Evolutionary conservation across 371 early-diverging fungal genomes (phyloP).

Genomic region (Mortierella sp.): DNA sequence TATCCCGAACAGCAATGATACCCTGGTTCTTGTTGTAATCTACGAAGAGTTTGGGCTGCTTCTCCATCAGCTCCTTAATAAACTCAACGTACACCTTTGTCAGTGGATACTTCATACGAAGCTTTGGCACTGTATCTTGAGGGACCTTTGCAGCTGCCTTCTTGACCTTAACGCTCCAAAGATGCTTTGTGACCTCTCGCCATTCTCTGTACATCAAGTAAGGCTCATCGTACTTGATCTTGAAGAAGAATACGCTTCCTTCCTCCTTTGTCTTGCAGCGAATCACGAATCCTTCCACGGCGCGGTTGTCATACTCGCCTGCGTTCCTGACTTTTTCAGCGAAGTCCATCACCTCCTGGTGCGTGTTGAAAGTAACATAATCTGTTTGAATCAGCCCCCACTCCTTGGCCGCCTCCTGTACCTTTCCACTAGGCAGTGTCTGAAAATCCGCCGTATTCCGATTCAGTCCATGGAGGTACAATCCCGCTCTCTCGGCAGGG

Average conservation of each 20-base stretch:
- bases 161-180: slow-evolving; percentile 46
- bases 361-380: slow-evolving; percentile 55
- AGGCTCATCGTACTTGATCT: slow-evolving; percentile 93
- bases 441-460: slow-evolving; percentile 78
- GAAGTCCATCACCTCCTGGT: slow-evolving; percentile 71
- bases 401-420: slow-evolving; percentile 71
- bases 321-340: slow-evolving; percentile 73
- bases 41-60: slow-evolving; percentile 79
- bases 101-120: slow-evolving; percentile 67
- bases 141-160: slow-evolving; percentile 5
- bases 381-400: slow-evolving; percentile 83
- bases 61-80: slow-evolving; percentile 69
- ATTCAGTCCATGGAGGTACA: slow-evolving; percentile 95
- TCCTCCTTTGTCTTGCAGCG: slow-evolving; percentile 70
- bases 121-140: slow-evolving; percentile 3
- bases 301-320: slow-evolving; percentile 72
- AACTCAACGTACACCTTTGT: slow-evolving; percentile 83
- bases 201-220: slow-evolving; percentile 96
- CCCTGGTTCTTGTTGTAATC: slow-evolving; percentile 78
- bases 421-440: slow-evolving; percentile 75
- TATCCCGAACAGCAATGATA: slow-evolving; percentile 80
- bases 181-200: slow-evolving; percentile 88
- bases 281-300: slow-evolving; percentile 94
- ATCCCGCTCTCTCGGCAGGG: slow-evolving; percentile 78
- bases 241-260: slow-evolving; percentile 78